Conservation (phyloP, 352 stramenopile species). For the Globisporangium solare region DNA sequence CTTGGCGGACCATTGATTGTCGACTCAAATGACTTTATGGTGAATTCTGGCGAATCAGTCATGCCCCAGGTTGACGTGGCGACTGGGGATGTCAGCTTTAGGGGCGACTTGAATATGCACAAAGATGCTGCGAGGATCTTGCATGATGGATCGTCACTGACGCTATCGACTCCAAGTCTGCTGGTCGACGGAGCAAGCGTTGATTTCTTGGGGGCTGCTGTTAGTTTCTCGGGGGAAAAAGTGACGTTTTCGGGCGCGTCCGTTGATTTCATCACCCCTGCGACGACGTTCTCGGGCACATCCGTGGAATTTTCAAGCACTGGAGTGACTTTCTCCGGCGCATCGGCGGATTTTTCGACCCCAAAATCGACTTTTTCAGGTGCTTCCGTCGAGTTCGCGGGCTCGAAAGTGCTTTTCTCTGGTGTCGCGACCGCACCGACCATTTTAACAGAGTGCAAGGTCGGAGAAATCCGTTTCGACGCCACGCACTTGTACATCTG, state of each 20-base stretch:
- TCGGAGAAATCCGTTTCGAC: conserved; percentile 14
- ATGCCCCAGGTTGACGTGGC: conserved; percentile 18
- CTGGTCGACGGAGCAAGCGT: conserved; percentile 10
- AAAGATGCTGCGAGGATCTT: conserved; percentile 19
- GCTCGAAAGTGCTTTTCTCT: conserved; percentile 12
- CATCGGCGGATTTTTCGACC: not conserved
- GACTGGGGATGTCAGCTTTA: conserved; percentile 23
- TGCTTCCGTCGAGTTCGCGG: conserved; percentile 9
- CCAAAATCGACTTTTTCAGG: conserved; percentile 7
- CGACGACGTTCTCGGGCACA: conserved; percentile 6
- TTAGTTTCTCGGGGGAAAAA: conserved; percentile 2
- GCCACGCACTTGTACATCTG: conserved; percentile 9
- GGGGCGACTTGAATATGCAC: conserved; percentile 20
- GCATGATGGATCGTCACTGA: conserved; percentile 29
- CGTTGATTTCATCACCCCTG: not conserved
- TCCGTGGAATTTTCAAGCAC: conserved; percentile 11
- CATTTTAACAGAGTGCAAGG: conserved; percentile 5
- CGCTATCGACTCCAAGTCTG: conserved; percentile 20
- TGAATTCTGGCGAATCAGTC: conserved; percentile 8
- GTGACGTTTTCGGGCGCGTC: conserved; percentile 3
- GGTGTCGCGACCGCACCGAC: conserved; percentile 3
- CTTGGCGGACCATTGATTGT: conserved; percentile 23
- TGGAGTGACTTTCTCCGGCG: conserved; percentile 7
- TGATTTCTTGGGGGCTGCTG: conserved; percentile 4
- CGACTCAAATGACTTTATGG: conserved; percentile 22